Base-by-base conservation (phyloP, 1,139 yeast species). In the Eremothecium coryli region DNA sequence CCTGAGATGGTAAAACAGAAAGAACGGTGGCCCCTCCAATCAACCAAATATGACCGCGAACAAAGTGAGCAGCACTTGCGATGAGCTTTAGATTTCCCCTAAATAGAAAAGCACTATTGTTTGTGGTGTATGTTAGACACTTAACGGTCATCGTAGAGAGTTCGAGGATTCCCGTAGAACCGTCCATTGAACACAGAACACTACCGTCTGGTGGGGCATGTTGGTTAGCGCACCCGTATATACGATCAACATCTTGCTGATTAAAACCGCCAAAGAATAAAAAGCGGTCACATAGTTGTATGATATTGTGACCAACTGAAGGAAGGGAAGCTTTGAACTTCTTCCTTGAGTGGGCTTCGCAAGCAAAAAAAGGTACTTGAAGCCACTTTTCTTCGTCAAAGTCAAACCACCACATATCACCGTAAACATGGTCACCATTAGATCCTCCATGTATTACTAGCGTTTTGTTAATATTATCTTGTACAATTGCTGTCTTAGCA, bases 391-490 rank as follows among this genome's bases (percentile, higher is more conserved):
- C 69, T 1, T 54, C 45, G 21, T 56, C 60, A 21, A 69, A 43
- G 40, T 65, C 64, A 42, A 66, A 70, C 52, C 61, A 55, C 76
- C 76, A 70, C 44, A 62, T 44, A 44, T 69, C 74, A 15, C 71
- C 70, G 25, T 56, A 50, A 5, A 68, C 58, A 11, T 53, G 47
- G 10, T 35, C 39, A n/a, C 56, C 54, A 35, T 60, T 49, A 0
- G 72, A 67, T 3, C 76, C 76, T 4, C 73, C 76, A 43, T 64
- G 68, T 1, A 65, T 39, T 2, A 68, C 45, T 14, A 69, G 38
- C 3, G 41, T 36, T 18, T 44, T 43, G 13, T 43, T 44, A 5
- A 28, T 17, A 5, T 10, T 16, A 22, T 27, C 3, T 9, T 18
- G n/a, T 3, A 16, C n/a, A 3, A 13, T n/a, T 17, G 30, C 11